Evolutionary conservation across 331 rosid genomes (phyloP).

Genomic region (Quercus tomentella): DNA sequence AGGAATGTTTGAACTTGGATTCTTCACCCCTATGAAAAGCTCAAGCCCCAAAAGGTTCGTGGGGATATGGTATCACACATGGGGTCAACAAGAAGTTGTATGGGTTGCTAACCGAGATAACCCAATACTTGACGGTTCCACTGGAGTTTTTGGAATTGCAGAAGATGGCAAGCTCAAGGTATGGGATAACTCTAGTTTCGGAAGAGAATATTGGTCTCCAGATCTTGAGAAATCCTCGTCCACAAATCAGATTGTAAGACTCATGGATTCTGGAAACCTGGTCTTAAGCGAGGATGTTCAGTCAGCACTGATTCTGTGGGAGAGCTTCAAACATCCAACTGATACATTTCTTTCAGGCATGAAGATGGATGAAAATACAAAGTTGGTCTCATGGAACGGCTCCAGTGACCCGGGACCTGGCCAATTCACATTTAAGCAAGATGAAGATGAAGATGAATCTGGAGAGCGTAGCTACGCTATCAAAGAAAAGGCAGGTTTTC

Average conservation of each 20-base stretch:
- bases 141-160: constrained; percentile 31
- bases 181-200: neutral
- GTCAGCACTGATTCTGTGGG: constrained; percentile 26
- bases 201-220: constrained; percentile 31
- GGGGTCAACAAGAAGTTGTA: constrained; percentile 26
- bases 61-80: constrained; percentile 43
- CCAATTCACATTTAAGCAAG: constrained; percentile 36
- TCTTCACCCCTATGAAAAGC: constrained; percentile 15
- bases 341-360: constrained; percentile 53
- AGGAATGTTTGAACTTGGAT: constrained; percentile 35
- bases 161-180: constrained; percentile 52
- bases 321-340: constrained; percentile 61
- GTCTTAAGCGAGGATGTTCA: constrained; percentile 18
- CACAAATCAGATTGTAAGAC: constrained; percentile 12
- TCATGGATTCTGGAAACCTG: constrained; percentile 58
- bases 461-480: constrained; percentile 17
- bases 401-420: constrained; percentile 35
- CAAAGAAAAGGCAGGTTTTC: constrained; percentile 12
- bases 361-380: constrained; percentile 25
- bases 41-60: constrained; percentile 6
- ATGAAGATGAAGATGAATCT: neutral
- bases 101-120: constrained; percentile 70
- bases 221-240: neutral
- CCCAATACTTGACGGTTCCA: constrained; percentile 19
- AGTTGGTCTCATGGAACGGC: constrained; percentile 40